Conservation (phyloP, 2,329 filamentous ascomycete genomes). For the Exophiala alcalophila region DNA sequence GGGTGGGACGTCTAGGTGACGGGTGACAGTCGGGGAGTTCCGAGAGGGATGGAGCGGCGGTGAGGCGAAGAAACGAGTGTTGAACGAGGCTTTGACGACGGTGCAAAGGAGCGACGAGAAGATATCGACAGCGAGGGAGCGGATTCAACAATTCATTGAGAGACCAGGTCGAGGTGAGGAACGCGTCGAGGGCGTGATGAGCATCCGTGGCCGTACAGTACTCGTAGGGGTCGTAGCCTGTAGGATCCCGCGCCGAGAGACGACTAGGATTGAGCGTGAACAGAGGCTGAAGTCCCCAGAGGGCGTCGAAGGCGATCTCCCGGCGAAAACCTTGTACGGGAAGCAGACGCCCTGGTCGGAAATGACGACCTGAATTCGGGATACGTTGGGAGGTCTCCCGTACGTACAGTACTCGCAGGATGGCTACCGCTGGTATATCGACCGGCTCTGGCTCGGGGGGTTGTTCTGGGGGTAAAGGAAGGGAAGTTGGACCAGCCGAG, state of each 20-base stretch:
- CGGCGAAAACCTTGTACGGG: not conserved
- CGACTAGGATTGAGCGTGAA: constrained; percentile 11
- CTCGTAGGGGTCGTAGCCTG: too few species aligned
- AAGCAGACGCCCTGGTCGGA: not conserved
- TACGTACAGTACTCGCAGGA: too few species aligned
- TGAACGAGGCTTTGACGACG: not conserved
- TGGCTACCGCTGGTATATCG: too few species aligned
- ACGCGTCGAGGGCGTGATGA: constrained; percentile 10
- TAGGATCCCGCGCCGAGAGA: constrained; percentile 3
- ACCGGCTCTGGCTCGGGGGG: constrained; percentile 1
- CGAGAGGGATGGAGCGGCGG: not conserved
- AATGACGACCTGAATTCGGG: constrained; percentile 7
- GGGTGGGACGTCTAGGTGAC: constrained; percentile 15
- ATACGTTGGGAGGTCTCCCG: constrained; percentile 8
- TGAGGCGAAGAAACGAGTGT: constrained; percentile 16
- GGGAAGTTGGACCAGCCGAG: constrained; percentile 21
- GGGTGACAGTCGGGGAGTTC: constrained; percentile 3
- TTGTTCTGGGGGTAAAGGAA: constrained; percentile 3
- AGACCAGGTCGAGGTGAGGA: constrained; percentile 8
- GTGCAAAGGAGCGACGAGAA: constrained; percentile 11
- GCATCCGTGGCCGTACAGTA: constrained; percentile 13
- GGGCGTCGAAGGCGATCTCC: constrained; percentile 5
- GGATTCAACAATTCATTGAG: constrained; percentile 11
- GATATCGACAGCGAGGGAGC: constrained; percentile 3
- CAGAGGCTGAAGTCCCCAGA: constrained; percentile 7